These are phyloP conservation scores for Saccharomyces hybrid DNA, from an alignment of 1,139 yeast species.

Conservation along the genomic window DNA sequence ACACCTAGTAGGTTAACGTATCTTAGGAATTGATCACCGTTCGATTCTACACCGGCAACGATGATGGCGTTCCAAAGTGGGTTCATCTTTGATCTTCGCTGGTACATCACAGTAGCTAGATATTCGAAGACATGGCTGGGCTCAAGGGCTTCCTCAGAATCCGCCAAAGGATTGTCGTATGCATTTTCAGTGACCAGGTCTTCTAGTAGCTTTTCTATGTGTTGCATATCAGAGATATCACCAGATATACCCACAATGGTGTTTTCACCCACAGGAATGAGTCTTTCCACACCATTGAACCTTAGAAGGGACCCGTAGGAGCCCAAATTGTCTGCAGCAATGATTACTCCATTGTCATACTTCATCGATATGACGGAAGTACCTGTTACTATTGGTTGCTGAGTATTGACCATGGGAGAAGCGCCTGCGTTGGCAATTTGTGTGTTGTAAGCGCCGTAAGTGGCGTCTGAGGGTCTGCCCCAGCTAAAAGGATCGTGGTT, in stretches of 20 bases:
- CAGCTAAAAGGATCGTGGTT: conserved; percentile 91
- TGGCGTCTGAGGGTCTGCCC: conserved; percentile 86
- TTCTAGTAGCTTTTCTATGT: conserved; percentile 64
- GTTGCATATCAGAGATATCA: conserved; percentile 89
- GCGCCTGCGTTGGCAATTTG: conserved; percentile 57
- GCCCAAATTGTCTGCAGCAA: conserved; percentile 94
- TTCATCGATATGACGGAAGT: conserved; percentile 90
- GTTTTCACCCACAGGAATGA: conserved; percentile 71
- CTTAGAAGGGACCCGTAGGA: conserved; percentile 90
- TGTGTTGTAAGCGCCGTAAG: conserved; percentile 72
- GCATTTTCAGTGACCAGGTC: conserved; percentile 71
- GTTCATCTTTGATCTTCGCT: conserved; percentile 84
- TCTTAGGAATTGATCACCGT: conserved; percentile 63
- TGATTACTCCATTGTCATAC: conserved; percentile 78
- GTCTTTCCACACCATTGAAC: conserved; percentile 76
- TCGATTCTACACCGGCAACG: conserved; percentile 75
- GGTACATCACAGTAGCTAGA: conserved; percentile 73
- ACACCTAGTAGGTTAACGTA: conserved; percentile 91
- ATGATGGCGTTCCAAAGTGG: conserved; percentile 94
- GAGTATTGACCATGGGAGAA: conserved; percentile 73
- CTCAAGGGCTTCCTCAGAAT: conserved; percentile 59
- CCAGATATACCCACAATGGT: conserved; percentile 93
- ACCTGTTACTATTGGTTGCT: conserved; percentile 92
- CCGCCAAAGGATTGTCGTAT: conserved; percentile 54
- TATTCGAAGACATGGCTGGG: conserved; percentile 88